Base-by-base conservation (phyloP, 164 flowering plant species). In the Vitis rotundifolia region DNA sequence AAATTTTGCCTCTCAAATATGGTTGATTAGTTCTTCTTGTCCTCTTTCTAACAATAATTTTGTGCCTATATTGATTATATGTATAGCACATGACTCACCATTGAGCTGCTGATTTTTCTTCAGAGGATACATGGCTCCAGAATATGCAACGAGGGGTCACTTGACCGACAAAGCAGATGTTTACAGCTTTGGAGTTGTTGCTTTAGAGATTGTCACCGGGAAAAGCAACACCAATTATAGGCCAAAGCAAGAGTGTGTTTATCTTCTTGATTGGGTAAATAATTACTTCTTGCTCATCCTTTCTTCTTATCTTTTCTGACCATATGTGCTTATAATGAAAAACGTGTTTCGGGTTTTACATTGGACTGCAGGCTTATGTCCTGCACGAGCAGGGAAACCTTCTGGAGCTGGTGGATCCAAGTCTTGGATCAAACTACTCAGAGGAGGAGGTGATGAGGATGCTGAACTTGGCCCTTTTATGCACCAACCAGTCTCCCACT, bases 121-220 rank as follows among this genome's bases (percentile, higher is more conserved):
- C 79, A 93, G 97, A 60, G 97, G 98, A 47, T 93, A 93, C 65
- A 91, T 93, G 97, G 98, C 98, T 66, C 98, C 97, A 8, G 98
- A 91, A 73, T 93, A 93, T 72, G 98, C 97, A 51, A 86, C 83
- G 89, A 71, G 92, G 50, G 98, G 98, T 62, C 79, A 89, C 68
- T 71, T 93, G 68, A 91, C 95, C 1, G 87, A 88, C 56, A 93
- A 93, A 77, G 98, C 98, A 66, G 98, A 93, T 74, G 89, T 93
- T 19, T 93, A 93, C 74, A 92, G 96, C 73, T 92, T 86, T 59
- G 94, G 98, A 69, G 53, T 92, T 54, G 93, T 92, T 18, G 78
- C 82, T n/a, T 71, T 93, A 50, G 98, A 93, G 80, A 85, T 91
- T 74, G 91, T 89, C 31, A 89, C 95, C 67, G 97, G 98, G 37